phyloP scores from a whole-genome alignment of 2,329 filamentous ascomycete genomes.

The Ascochyta lentis region DNA sequence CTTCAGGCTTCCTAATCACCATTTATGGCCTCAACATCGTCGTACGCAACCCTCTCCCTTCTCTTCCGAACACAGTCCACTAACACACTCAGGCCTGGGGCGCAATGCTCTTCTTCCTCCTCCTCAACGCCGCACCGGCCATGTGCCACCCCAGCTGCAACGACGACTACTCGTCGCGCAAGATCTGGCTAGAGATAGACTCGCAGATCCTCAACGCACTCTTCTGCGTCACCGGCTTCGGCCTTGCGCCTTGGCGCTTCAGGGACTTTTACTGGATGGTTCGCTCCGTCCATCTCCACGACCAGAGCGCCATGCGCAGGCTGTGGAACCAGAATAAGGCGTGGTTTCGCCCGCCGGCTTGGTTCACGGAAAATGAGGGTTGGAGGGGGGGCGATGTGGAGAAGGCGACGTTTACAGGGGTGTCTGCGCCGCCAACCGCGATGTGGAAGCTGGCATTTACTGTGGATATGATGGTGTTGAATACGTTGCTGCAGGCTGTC shows the following conservation, averaged over 20 bases:
- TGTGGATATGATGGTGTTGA: conserved; percentile 77
- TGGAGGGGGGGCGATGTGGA: conserved; percentile 31
- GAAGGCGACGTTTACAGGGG: conserved; percentile 67
- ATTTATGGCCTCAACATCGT: conserved; percentile 83
- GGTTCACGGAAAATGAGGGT: conserved; percentile 57
- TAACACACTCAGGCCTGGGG: conserved; percentile 69
- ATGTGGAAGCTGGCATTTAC: conserved; percentile 80
- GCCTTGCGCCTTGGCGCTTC: conserved; percentile 81
- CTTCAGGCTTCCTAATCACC: conserved; percentile 76
- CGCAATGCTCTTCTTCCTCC: conserved; percentile 84
- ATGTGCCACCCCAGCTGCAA: conserved; percentile 77
- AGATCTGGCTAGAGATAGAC: conserved; percentile 84
- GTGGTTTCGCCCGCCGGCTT: conserved; percentile 77
- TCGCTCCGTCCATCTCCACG: conserved; percentile 58
- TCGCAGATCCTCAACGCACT: conserved; percentile 81
- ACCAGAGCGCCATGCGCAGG: conserved; percentile 59
- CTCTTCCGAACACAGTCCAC: not conserved
- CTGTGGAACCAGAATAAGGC: conserved; percentile 75
- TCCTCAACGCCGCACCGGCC: conserved; percentile 75
- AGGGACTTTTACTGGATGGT: conserved; percentile 77
- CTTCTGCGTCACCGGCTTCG: conserved; percentile 85
- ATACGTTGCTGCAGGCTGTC: conserved; percentile 76
- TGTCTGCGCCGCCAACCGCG: conserved; percentile 70
- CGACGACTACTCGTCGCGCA: conserved; percentile 73
- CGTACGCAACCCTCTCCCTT: conserved; percentile 3